These are phyloP conservation scores for Dunaliella sp. DNA, from an alignment of 139 green algal species.

Conservation along the genomic window DNA sequence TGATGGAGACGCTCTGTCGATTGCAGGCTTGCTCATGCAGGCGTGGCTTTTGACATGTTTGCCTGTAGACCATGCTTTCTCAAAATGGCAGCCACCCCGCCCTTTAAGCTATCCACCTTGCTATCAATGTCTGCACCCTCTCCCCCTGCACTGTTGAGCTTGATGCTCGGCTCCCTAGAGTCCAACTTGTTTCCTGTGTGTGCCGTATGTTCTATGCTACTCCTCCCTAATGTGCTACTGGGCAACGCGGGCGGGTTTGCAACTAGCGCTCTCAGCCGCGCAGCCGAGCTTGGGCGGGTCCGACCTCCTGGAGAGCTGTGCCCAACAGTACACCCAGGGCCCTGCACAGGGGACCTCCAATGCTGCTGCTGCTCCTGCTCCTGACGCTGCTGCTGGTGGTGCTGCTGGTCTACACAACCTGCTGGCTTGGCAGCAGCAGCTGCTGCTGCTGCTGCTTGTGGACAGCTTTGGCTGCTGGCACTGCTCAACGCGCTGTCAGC, in stretches of 20 bases:
- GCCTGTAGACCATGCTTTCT: constrained; percentile 16
- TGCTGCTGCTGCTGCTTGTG: too few species aligned
- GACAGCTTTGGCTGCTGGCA: too few species aligned
- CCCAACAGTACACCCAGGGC: neutral
- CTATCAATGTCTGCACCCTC: constrained; percentile 10
- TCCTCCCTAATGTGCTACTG: too few species aligned
- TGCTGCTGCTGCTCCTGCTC: neutral
- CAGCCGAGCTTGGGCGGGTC: neutral
- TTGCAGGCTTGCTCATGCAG: too few species aligned
- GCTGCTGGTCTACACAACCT: too few species aligned
- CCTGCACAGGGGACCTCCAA: neutral
- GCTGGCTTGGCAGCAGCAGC: too few species aligned
- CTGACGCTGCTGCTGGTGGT: neutral
- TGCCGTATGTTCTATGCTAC: too few species aligned
- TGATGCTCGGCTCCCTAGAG: too few species aligned
- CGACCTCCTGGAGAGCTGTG: neutral
- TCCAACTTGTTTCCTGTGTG: too few species aligned
- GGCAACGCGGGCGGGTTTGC: neutral
- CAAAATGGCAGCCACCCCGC: constrained; percentile 33
- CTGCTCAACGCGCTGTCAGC: too few species aligned
- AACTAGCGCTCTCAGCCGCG: neutral
- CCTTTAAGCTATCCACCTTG: constrained; percentile 33
- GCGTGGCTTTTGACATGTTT: too few species aligned
- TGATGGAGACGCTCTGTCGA: too few species aligned
- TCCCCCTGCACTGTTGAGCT: neutral